Evolutionary conservation across 768 basidiomycete genomes (phyloP).

Genomic region (Albatrellus ellisii): DNA sequence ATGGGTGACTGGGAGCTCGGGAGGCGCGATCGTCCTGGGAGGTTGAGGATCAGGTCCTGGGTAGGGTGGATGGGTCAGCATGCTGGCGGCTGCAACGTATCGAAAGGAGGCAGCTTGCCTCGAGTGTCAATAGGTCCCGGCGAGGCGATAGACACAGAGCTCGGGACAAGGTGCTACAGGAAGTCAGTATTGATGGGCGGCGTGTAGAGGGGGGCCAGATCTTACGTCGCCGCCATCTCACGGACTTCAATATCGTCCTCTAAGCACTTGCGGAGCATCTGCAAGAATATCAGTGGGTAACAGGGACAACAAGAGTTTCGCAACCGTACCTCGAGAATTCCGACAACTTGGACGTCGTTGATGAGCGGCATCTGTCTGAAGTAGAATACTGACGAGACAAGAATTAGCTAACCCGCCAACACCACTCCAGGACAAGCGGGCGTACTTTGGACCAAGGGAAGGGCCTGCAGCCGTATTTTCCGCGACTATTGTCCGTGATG

Average conservation of each 20-base stretch:
- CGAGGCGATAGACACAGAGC: slow-evolving; percentile 74
- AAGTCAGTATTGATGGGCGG: not conserved
- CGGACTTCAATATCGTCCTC: slow-evolving; percentile 86
- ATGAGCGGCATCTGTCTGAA: slow-evolving; percentile 83
- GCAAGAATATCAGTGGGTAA: not conserved
- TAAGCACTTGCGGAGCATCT: slow-evolving; percentile 71
- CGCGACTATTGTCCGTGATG: slow-evolving; percentile 56
- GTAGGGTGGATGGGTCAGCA: slow-evolving; percentile 21
- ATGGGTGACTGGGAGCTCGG: slow-evolving; percentile 47
- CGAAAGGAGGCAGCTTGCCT: slow-evolving; percentile 40
- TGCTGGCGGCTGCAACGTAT: slow-evolving; percentile 21
- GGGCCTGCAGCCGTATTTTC: slow-evolving; percentile 74
- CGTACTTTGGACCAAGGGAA: slow-evolving; percentile 71
- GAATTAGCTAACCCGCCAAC: too few relatives aligned
- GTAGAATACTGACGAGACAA: too few relatives aligned
- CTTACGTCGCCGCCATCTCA: slow-evolving; percentile 74
- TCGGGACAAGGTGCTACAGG: slow-evolving; percentile 56
- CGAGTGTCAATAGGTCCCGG: slow-evolving; percentile 60
- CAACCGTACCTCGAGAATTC: slow-evolving; percentile 66
- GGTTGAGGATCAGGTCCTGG: slow-evolving; percentile 69
- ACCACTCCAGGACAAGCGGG: too few relatives aligned
- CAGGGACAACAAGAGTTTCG: not conserved
- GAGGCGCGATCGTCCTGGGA: slow-evolving; percentile 53
- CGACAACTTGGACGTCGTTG: slow-evolving; percentile 56
- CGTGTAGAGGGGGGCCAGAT: not conserved